Conservation (phyloP, 2,329 filamentous ascomycete genomes). For the Coniella lustricola region DNA sequence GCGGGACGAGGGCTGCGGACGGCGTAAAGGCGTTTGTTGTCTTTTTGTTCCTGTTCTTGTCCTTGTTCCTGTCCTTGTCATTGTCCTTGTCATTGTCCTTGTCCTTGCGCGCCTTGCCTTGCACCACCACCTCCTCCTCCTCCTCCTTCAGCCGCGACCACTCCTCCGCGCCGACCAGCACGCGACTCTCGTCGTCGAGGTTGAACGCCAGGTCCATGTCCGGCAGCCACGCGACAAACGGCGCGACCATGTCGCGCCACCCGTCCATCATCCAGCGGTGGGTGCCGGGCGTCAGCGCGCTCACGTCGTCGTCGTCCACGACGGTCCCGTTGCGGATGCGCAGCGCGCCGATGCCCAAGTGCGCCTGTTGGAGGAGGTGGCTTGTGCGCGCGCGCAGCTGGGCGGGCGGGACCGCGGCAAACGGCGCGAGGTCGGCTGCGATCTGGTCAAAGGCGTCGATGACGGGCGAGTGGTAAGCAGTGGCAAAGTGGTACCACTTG, state of each 20-base stretch:
- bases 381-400: constrained; percentile 48
- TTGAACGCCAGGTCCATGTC: constrained; percentile 49
- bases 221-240: constrained; percentile 38
- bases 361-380: constrained; percentile 25
- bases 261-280: constrained; percentile 32
- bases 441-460: constrained; percentile 68
- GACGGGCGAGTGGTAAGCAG: constrained; percentile 59
- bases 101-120: too few species aligned
- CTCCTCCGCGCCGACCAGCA: constrained; percentile 35
- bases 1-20: neutral
- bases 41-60: too few species aligned
- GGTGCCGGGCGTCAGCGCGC: constrained; percentile 25
- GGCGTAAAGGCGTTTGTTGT: too few species aligned
- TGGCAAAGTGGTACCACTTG: constrained; percentile 47
- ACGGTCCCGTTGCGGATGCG: constrained; percentile 26
- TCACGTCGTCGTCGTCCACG: constrained; percentile 21
- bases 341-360: constrained; percentile 26
- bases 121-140: too few species aligned
- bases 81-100: constrained; percentile 26
- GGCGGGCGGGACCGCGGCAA: constrained; percentile 58
- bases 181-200: constrained; percentile 41
- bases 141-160: too few species aligned
- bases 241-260: constrained; percentile 30
- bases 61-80: constrained; percentile 24
- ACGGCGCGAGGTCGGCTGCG: constrained; percentile 57